Percentiles rank a stretch among this genome's conserved stretches.
These are phyloP conservation scores for Corymbia maculata DNA, from an alignment of 345 rosid species.

Conservation along the genomic window DNA sequence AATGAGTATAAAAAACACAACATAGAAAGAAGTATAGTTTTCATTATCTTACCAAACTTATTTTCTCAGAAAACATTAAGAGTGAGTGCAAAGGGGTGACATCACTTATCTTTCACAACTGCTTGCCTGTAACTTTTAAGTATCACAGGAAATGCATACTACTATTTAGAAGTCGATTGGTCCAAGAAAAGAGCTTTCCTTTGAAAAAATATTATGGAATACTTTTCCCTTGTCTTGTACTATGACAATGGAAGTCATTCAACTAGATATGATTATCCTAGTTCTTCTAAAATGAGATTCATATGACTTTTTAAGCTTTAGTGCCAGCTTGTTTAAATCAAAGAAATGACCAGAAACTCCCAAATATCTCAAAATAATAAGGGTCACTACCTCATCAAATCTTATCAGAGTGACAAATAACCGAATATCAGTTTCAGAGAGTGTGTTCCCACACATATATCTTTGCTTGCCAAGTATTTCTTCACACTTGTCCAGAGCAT, in stretches of 20 bases:
- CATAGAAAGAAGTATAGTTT: background rate
- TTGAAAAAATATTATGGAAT: background rate
- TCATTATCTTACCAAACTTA: background rate
- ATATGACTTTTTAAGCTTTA: background rate
- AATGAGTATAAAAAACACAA: background rate
- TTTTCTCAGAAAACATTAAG: background rate
- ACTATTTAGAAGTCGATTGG: background rate
- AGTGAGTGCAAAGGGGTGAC: background rate
- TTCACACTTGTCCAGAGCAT: slow-evolving; percentile 74
- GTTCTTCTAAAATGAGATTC: background rate
- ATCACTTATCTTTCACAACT: background rate
- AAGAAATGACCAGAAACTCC: background rate
- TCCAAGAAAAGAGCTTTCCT: background rate
- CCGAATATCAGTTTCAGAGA: slow-evolving; percentile 70
- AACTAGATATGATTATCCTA: background rate
- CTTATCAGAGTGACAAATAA: slow-evolving; percentile 83
- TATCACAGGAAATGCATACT: background rate
- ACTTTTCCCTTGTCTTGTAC: background rate
- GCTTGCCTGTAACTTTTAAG: background rate
- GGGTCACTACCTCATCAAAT: slow-evolving; percentile 71
- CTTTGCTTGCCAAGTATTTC: slow-evolving; percentile 56
- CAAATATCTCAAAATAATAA: background rate
- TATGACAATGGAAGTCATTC: background rate
- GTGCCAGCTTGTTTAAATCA: background rate
- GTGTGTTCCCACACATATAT: slow-evolving; percentile 57